These are phyloP conservation scores for Gossypium gossypioides DNA, from an alignment of 441 rosid species.

Conservation along the genomic window DNA sequence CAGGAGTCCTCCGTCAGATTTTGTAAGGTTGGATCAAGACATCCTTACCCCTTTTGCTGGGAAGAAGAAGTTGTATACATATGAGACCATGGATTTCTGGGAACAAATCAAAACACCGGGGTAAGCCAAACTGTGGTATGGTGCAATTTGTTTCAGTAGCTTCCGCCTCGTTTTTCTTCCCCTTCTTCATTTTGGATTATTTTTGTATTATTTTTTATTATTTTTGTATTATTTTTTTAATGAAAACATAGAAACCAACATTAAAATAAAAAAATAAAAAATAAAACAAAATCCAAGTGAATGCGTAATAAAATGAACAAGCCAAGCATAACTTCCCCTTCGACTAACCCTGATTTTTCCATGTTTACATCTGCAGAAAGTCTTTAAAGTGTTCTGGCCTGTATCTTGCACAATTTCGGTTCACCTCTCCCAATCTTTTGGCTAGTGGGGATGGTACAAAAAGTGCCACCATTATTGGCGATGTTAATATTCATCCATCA, in stretches of 20 bases:
- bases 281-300: background rate
- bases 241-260: background rate
- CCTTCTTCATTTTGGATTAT: background rate
- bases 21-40: slow-evolving; percentile 88
- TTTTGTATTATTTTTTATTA: background rate
- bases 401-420: slow-evolving; percentile 70
- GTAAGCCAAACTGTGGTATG: slow-evolving; percentile 25
- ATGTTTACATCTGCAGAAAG: slow-evolving; percentile 39
- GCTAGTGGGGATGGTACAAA: slow-evolving; percentile 66
- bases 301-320: background rate
- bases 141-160: background rate
- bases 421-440: slow-evolving; percentile 62
- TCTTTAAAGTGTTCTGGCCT: slow-evolving; percentile 72
- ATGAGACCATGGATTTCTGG: slow-evolving; percentile 85
- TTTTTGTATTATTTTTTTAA: background rate
- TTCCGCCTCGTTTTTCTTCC: background rate
- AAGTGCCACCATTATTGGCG: slow-evolving; percentile 59
- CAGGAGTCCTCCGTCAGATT: slow-evolving; percentile 63
- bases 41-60: slow-evolving; percentile 89
- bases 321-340: background rate
- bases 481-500: slow-evolving; percentile 88
- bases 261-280: slow-evolving; percentile 8
- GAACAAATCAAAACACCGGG: slow-evolving; percentile 96
- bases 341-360: background rate
- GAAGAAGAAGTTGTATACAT: slow-evolving; percentile 68